These are phyloP conservation scores for Pseudevernia furfuracea DNA, from an alignment of 495 filamentous ascomycete species.

Conservation along the genomic window DNA sequence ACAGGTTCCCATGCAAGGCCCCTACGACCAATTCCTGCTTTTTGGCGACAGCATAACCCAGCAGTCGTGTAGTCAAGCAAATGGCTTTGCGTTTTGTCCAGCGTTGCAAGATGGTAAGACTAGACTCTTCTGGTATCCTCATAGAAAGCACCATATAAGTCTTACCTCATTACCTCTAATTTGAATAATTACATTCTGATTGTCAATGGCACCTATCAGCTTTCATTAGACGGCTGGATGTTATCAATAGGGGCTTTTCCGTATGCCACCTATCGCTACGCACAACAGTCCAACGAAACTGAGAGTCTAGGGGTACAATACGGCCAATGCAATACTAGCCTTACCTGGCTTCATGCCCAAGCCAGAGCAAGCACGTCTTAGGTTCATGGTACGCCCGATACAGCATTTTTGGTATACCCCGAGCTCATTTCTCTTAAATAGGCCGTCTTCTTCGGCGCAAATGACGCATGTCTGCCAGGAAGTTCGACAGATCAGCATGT, in stretches of 20 bases:
- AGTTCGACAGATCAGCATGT: slow-evolving; percentile 58
- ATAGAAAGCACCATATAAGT: neutral
- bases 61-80: slow-evolving; percentile 44
- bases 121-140: neutral
- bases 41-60: slow-evolving; percentile 81
- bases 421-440: slow-evolving; percentile 27
- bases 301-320: slow-evolving; percentile 56
- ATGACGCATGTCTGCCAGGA: slow-evolving; percentile 64
- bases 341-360: slow-evolving; percentile 51
- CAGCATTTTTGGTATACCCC: neutral
- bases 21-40: slow-evolving; percentile 65
- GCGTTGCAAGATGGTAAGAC: slow-evolving; percentile 59
- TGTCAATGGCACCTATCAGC: slow-evolving; percentile 31
- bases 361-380: slow-evolving; percentile 49
- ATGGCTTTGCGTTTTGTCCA: slow-evolving; percentile 64
- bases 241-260: slow-evolving; percentile 57
- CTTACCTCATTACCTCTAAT: slow-evolving; percentile 11
- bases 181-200: neutral
- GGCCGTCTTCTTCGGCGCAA: slow-evolving; percentile 80
- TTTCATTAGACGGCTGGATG: slow-evolving; percentile 57
- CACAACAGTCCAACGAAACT: neutral
- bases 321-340: slow-evolving; percentile 52
- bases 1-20: slow-evolving; percentile 20
- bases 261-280: neutral
- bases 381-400: slow-evolving; percentile 52